Evolutionary conservation across 805 yeast species (phyloP), one percentile per base, ranked within the genome.

Genomic region (Yamadazyma endophytica): DNA sequence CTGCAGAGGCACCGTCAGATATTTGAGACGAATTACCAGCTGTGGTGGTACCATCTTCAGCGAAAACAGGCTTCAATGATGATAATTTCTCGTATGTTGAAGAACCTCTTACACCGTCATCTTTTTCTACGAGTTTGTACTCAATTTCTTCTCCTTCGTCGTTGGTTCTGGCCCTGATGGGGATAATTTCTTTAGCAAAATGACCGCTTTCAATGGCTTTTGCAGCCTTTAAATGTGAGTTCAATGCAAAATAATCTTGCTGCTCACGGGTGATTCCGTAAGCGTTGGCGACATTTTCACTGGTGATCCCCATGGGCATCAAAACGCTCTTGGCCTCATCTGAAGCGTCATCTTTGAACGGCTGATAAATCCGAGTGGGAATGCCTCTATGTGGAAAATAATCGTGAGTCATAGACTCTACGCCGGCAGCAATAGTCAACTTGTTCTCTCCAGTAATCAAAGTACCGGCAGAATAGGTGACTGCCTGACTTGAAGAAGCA

Each of bases 381-480:
- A 61, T 54, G 6, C 66, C 64, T 28, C 64, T 44, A 28, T 59
- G 64, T 11, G 68, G 63, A 37, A 58, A 61, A 42, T 61, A 61
- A 40, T 61, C 67, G 36, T 35, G 46, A 12, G 67, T 60, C 68
- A 63, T 63, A 2, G 64, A 58, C 39, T 61, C 68, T n/a, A 61
- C 68, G 23, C 68, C 68, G 17, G 64, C 68, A 3, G 65, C 68
- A 25, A 61, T 47, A 9, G 63, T 59, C 13, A 52, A 47, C 17
- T 40, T 43, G 23, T 54, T 47, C 24, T 58, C 58, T 14, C 61
- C 64, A 9, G 52, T 31, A 17, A 44, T 29, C 17, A 61, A 49
- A 7, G 60, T 44, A 21, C 51, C 47, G 6, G 66, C 64, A 16
- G 52, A 36, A 28, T 55, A 56, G 1, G 61, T 35, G 15, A 60